Evolutionary conservation across 1,284 basidiomycete species (phyloP).

Genomic region (Erythrobasidium hasegawianum): DNA sequence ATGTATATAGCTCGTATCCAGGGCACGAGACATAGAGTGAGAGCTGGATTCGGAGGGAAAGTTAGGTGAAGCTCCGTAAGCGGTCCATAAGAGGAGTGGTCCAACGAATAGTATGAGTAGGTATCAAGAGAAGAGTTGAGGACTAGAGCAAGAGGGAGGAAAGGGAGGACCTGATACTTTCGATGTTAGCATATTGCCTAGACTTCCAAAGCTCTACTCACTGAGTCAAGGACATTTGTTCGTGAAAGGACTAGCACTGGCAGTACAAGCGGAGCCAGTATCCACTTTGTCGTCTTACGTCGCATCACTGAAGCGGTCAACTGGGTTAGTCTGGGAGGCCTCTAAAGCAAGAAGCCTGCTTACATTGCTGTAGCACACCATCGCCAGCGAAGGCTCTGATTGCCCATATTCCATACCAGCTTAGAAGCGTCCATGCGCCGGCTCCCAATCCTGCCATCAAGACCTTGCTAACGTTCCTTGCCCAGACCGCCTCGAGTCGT

Average conservation of each 20-base stretch:
- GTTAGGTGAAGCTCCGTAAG: constrained; percentile 38
- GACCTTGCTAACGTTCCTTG: constrained; percentile 56
- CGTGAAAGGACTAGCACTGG: constrained; percentile 60
- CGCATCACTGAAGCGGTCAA: background rate
- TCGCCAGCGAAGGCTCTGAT: constrained; percentile 62
- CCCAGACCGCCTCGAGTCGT: constrained; percentile 55
- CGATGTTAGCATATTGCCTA: background rate
- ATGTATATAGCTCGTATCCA: constrained; percentile 43
- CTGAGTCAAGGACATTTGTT: constrained; percentile 42
- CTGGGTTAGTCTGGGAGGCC: too few species aligned
- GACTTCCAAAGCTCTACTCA: background rate
- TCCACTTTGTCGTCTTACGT: constrained; percentile 54
- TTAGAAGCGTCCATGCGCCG: constrained; percentile 58
- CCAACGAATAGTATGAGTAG: constrained; percentile 6
- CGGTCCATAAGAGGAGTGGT: constrained; percentile 38
- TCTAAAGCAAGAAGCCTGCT: too few species aligned
- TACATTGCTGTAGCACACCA: constrained; percentile 59
- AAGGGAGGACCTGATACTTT: constrained; percentile 39
- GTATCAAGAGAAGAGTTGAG: constrained; percentile 34
- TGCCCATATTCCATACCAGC: constrained; percentile 67
- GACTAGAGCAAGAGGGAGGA: constrained; percentile 42
- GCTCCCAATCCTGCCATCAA: constrained; percentile 48
- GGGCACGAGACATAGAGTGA: constrained; percentile 41
- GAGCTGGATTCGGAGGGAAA: constrained; percentile 40
- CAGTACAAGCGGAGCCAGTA: constrained; percentile 64